Evolutionary conservation across 2,329 filamentous ascomycete species (phyloP).

Genomic region (Penicillium sp.): DNA sequence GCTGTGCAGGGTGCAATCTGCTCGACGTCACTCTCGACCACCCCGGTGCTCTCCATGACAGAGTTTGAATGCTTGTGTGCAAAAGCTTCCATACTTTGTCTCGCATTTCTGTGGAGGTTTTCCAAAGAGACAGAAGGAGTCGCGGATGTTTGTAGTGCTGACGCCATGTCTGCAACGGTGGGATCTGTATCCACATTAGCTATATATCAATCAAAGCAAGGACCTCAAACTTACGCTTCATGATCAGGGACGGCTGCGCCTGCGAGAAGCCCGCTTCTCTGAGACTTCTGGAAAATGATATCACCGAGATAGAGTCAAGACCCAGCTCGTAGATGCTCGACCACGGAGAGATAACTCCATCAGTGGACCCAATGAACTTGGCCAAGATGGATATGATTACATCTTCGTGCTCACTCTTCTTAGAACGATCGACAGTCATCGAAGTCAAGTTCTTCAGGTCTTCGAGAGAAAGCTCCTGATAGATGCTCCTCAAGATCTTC

Average conservation of each 20-base stretch:
- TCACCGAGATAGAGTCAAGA: constrained; percentile 79
- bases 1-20: constrained; percentile 77
- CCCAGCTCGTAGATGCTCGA: constrained; percentile 81
- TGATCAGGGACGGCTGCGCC: constrained; percentile 61
- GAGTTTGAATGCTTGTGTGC: constrained; percentile 56
- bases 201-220: constrained; percentile 24
- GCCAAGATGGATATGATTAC: constrained; percentile 54
- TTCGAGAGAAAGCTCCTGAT: constrained; percentile 56
- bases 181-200: constrained; percentile 30
- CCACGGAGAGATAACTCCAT: constrained; percentile 45
- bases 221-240: constrained; percentile 50
- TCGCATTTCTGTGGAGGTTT: constrained; percentile 45
- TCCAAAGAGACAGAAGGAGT: constrained; percentile 5
- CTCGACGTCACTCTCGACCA: constrained; percentile 57
- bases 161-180: constrained; percentile 40
- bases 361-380: constrained; percentile 48
- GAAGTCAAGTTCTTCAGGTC: constrained; percentile 57
- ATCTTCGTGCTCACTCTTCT: constrained; percentile 31
- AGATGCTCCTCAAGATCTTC: constrained; percentile 64
- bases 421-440: constrained; percentile 25
- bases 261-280: constrained; percentile 58
- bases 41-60: constrained; percentile 51
- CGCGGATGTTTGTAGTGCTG: constrained; percentile 17
- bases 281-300: constrained; percentile 63
- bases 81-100: constrained; percentile 60